Evolutionary conservation across 495 filamentous ascomycete genomes (phyloP).

Genomic region (Aspergillus leporis): DNA sequence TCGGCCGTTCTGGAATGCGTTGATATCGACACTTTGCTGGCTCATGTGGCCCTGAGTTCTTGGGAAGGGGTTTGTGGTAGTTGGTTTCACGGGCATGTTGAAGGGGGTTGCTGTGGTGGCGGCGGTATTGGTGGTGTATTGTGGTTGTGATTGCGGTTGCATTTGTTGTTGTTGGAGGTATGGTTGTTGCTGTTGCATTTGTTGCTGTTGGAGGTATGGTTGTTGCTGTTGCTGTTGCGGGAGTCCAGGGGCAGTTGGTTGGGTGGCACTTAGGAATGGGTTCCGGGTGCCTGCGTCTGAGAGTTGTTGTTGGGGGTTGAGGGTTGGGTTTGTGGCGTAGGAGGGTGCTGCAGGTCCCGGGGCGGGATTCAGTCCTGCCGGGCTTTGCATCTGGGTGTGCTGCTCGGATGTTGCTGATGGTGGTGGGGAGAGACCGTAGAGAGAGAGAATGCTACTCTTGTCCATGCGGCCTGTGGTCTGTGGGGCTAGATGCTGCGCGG

Average conservation of each 20-base stretch:
- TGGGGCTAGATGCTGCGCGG: conserved; percentile 38
- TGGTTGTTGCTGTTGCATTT: conserved; percentile 8
- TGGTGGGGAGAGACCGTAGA: conserved; percentile 80
- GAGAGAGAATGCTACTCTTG: conserved; percentile 82
- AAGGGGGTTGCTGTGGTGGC: background rate
- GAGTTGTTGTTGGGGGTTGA: conserved; percentile 27
- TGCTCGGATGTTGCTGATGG: conserved; percentile 44
- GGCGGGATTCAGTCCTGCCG: conserved; percentile 12
- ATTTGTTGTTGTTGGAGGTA: background rate
- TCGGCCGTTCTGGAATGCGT: conserved; percentile 69
- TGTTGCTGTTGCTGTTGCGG: conserved; percentile 1
- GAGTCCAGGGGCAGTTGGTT: conserved; percentile 8
- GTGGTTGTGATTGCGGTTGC: conserved; percentile 9
- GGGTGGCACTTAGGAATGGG: conserved; percentile 39
- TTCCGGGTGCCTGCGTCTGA: conserved; percentile 33
- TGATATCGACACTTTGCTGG: conserved; percentile 87
- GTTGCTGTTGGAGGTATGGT: conserved; percentile 13
- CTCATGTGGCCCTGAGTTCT: conserved; percentile 62
- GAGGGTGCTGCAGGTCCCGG: conserved; percentile 22
- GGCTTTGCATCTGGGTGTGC: conserved; percentile 29
- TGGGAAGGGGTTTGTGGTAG: conserved; percentile 17
- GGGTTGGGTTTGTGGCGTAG: conserved; percentile 28
- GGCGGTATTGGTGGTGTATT: conserved; percentile 10
- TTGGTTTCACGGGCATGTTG: conserved; percentile 20
- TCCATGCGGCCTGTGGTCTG: conserved; percentile 58